Evolutionary conservation across 164 flowering plant genomes (phyloP).

Genomic region (Magnolia officinalis): DNA sequence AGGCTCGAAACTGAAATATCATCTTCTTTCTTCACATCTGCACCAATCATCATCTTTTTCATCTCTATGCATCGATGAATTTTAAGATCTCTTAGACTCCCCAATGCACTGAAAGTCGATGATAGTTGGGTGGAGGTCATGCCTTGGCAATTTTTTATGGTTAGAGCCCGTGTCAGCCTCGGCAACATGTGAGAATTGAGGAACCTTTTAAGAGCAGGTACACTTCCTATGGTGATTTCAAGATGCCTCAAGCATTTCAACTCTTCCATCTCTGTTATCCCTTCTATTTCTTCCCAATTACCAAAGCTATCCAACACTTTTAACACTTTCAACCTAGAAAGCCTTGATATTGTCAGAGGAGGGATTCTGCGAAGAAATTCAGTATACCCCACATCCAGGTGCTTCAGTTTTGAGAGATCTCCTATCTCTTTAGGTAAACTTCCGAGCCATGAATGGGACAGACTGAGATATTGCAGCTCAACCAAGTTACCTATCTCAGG

Average conservation of each 20-base stretch:
- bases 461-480: conserved; percentile 10
- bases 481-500: not conserved
- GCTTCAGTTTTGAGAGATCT: conserved; percentile 10
- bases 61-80: not conserved
- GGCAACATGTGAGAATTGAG: too few relatives aligned
- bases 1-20: not conserved
- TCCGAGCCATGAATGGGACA: conserved; percentile 3
- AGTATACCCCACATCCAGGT: conserved; percentile 8
- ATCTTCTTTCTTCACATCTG: not conserved
- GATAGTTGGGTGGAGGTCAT: not conserved
- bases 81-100: not conserved
- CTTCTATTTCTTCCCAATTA: not conserved
- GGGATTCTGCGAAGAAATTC: not conserved
- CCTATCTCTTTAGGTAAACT: conserved; percentile 3
- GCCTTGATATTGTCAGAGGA: conserved; percentile 6
- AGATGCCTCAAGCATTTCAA: too few relatives aligned
- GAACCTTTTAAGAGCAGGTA: too few relatives aligned
- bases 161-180: not conserved
- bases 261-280: conserved; percentile 2
- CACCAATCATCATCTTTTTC: conserved; percentile 9
- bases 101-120: not conserved
- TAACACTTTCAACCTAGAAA: not conserved
- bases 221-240: too few relatives aligned
- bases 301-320: not conserved
- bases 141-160: not conserved